These are phyloP conservation scores for Cercospora citrullina DNA, from an alignment of 2,329 filamentous ascomycete genomes.

Conservation along the genomic window DNA sequence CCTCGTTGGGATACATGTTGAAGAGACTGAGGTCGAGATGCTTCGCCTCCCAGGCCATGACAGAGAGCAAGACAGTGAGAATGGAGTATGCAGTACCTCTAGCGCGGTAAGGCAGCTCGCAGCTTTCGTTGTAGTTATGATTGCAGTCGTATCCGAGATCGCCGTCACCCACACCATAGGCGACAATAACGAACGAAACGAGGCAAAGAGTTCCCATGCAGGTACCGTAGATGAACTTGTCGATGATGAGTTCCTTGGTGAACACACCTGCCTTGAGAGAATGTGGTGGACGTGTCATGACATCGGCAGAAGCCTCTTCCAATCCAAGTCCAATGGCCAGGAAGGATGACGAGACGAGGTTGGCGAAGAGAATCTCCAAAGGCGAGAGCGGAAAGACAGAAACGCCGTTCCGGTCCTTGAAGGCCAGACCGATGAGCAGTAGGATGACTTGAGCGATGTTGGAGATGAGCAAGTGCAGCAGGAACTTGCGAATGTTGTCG, in stretches of 20 bases:
- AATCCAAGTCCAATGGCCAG: slow-evolving; percentile 50
- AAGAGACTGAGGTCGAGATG: slow-evolving; percentile 48
- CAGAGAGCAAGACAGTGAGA: slow-evolving; percentile 47
- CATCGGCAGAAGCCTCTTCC: slow-evolving; percentile 49
- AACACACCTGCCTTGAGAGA: slow-evolving; percentile 48
- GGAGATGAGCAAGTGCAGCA: slow-evolving; percentile 52
- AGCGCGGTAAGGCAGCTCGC: slow-evolving; percentile 47
- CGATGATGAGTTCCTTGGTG: slow-evolving; percentile 48
- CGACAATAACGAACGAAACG: slow-evolving; percentile 47
- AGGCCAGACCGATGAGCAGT: slow-evolving; percentile 49
- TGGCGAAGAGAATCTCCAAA: slow-evolving; percentile 52
- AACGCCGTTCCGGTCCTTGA: slow-evolving; percentile 46
- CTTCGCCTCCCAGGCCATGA: slow-evolving; percentile 53
- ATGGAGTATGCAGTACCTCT: slow-evolving; percentile 49
- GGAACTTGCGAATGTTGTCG: slow-evolving; percentile 51
- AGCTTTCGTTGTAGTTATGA: slow-evolving; percentile 45
- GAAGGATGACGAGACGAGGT: slow-evolving; percentile 51
- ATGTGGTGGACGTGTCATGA: slow-evolving; percentile 50
- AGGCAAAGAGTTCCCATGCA: slow-evolving; percentile 50
- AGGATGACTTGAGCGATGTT: slow-evolving; percentile 52
- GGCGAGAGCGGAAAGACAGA: slow-evolving; percentile 50
- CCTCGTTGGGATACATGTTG: slow-evolving; percentile 46
- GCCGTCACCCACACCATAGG: slow-evolving; percentile 46
- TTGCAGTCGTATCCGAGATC: slow-evolving; percentile 49
- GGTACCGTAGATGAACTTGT: slow-evolving; percentile 52